Percentiles rank a stretch among this genome's conserved stretches.
phyloP scores from a whole-genome alignment of 2,329 filamentous ascomycete genomes.

The Stagonosporopsis cucurbitacearum region DNA sequence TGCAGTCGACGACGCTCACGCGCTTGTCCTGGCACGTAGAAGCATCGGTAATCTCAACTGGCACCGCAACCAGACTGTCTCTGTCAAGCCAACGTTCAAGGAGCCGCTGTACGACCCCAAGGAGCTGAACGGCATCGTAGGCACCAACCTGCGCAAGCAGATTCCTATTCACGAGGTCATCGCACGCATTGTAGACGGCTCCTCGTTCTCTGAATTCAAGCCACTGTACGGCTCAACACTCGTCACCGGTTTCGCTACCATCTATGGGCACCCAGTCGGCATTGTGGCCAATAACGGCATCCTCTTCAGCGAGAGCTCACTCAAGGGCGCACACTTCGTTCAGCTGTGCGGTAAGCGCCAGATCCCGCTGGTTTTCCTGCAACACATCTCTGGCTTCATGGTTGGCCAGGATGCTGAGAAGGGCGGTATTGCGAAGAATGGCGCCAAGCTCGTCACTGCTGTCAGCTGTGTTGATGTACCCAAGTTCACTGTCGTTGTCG shows the following conservation, averaged over 20 bases:
- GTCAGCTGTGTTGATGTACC: conserved; percentile 93
- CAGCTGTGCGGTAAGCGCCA: conserved; percentile 90
- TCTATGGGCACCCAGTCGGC: conserved; percentile 88
- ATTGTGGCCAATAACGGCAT: conserved; percentile 97
- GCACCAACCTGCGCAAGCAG: conserved; percentile 85
- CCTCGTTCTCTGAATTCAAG: conserved; percentile 93
- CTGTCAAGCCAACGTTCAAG: conserved; percentile 57
- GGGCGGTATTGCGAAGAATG: conserved; percentile 96
- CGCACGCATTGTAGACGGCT: conserved; percentile 89
- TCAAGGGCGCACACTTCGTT: conserved; percentile 97
- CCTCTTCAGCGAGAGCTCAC: conserved; percentile 83
- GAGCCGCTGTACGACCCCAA: conserved; percentile 81
- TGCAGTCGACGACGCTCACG: conserved; percentile 92
- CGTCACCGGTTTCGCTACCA: conserved; percentile 85
- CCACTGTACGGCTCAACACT: conserved; percentile 86
- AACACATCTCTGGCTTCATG: conserved; percentile 99
- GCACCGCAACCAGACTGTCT: conserved; percentile 58
- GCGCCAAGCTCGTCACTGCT: conserved; percentile 93
- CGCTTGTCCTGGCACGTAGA: conserved; percentile 81
- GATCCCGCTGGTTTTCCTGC: conserved; percentile 89
- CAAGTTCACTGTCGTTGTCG: conserved; percentile 97
- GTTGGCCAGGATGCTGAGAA: conserved; percentile 90
- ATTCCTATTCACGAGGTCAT: conserved; percentile 90
- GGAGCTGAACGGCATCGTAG: conserved; percentile 87
- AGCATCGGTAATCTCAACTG: conserved; percentile 91